Evolutionary conservation across 1,284 basidiomycete species (phyloP), one percentile per base, ranked within the genome.

Genomic region (Polyporus tsugae): DNA sequence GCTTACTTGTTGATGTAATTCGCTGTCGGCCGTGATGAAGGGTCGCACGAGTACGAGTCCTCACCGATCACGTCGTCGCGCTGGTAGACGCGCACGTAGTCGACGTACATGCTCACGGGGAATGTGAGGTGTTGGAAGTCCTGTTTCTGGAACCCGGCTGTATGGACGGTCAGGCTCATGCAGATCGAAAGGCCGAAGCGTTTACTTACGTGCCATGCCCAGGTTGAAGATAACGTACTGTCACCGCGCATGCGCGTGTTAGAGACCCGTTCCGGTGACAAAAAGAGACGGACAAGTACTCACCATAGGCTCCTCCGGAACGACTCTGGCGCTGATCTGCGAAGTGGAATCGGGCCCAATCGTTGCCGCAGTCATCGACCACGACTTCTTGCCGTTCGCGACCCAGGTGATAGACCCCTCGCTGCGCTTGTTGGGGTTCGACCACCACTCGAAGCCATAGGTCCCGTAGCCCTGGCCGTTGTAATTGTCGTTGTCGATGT

Each of bases 251-350:
- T 22, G 29, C 62, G 62, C 10, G 36, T 22, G 58, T 60, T 38
- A 60, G 22, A 11, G 39, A 10, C 6, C 29, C 25, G 11, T 25
- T 19, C 33, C 6, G 3, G 44, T 13, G 22, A 33, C 25, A n/a
- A 17, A 4, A n/a, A 53, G 53, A 29, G 29, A 61, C 73, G 22
- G 35, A 1, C 38, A 22, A 13, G 6, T 60, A 74, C 81, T 83
- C 80, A 89, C 87, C 90, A 92, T 87, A 22, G 93, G 93, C 75
- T 95, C 94, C 76, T 95, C 93, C 7, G 94, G 83, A 63, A 96
- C 88, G 49, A 95, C 75, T 64, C 95, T 83, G 67, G 84, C 80
- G 62, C 86, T 84, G 62, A 96, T 81, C 62, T 87, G 72, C 0
- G 86, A 79, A 2, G 74, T 76, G 0, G 84, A 59, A 80, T 95